phyloP scores from a whole-genome alignment of 495 filamentous ascomycete genomes.

The Penicilliopsis zonata region DNA sequence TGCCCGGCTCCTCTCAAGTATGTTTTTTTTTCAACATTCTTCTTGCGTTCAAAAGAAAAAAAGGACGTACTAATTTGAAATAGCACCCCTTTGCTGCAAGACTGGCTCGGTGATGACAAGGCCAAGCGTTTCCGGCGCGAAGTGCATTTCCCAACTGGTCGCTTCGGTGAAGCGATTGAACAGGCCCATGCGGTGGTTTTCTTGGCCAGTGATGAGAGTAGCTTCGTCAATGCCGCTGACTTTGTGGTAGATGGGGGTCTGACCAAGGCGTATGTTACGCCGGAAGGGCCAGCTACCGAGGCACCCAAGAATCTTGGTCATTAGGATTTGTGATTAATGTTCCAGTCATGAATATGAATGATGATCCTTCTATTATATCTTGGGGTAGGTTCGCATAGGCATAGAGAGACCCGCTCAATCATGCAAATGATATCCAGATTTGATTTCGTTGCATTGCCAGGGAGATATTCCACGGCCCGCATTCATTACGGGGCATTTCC shows the following conservation, averaged over 20 bases:
- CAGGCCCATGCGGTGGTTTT: conserved; percentile 92
- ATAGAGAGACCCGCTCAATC: too few relatives aligned
- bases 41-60: conserved; percentile 1
- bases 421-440: too few relatives aligned
- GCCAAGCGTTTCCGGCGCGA: conserved; percentile 77
- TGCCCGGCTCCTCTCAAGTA: conserved; percentile 89
- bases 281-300: conserved; percentile 62
- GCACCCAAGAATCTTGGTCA: conserved; percentile 55
- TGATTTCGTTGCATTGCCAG: too few relatives aligned
- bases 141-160: conserved; percentile 88
- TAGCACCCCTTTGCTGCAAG: conserved; percentile 68
- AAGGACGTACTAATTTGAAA: too few relatives aligned
- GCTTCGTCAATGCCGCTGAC: conserved; percentile 86
- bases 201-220: conserved; percentile 85
- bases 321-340: too few relatives aligned
- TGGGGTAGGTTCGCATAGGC: too few relatives aligned
- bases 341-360: too few relatives aligned
- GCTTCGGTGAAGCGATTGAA: conserved; percentile 93
- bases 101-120: conserved; percentile 86
- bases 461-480: too few relatives aligned
- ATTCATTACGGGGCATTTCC: too few relatives aligned
- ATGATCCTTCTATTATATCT: too few relatives aligned
- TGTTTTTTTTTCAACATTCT: conserved; percentile 5
- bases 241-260: conserved; percentile 94
- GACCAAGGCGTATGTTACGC: conserved; percentile 90